Conservation (phyloP, 2,329 filamentous ascomycete genomes). For the Neoscytalidium dimidiatum region DNA sequence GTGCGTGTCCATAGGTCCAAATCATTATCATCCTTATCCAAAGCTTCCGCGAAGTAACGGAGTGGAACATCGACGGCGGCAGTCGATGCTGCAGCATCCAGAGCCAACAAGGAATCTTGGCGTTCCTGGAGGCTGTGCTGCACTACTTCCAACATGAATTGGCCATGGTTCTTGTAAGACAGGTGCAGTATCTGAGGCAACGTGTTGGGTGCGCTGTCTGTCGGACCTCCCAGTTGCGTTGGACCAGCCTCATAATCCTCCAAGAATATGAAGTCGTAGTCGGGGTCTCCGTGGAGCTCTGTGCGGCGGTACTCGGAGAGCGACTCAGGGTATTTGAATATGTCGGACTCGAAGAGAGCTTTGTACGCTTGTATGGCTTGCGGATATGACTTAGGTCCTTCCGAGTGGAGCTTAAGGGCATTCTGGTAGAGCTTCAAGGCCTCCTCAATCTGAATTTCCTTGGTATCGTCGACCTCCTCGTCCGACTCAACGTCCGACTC, state of each 20-base stretch:
- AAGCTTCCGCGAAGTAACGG: conserved; percentile 59
- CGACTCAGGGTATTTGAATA: conserved; percentile 89
- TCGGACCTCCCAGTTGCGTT: conserved; percentile 57
- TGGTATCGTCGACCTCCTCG: conserved; percentile 91
- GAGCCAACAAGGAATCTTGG: conserved; percentile 33
- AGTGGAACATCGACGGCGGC: conserved; percentile 41
- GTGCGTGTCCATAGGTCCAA: conserved; percentile 65
- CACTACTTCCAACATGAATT: conserved; percentile 81
- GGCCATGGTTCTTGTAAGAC: conserved; percentile 92
- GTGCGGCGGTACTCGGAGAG: conserved; percentile 79
- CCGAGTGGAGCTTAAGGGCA: conserved; percentile 87
- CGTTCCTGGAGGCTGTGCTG: conserved; percentile 50
- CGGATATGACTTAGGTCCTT: conserved; percentile 73
- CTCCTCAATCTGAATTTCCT: conserved; percentile 96
- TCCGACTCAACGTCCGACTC: conserved; percentile 89
- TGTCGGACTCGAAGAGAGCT: conserved; percentile 84
- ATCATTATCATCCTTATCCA: conserved; percentile 67
- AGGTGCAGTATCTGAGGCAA: conserved; percentile 89
- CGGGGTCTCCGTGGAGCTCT: conserved; percentile 52
- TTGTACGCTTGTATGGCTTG: conserved; percentile 81
- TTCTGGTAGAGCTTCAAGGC: conserved; percentile 91
- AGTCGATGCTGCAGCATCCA: conserved; percentile 37
- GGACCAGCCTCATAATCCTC: conserved; percentile 41
- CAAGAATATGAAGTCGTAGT: conserved; percentile 44
- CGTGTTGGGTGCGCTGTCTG: conserved; percentile 76